Evolutionary conservation across 768 basidiomycete genomes (phyloP), one percentile per base, ranked within the genome.

Genomic region (Wakefieldia striispora): DNA sequence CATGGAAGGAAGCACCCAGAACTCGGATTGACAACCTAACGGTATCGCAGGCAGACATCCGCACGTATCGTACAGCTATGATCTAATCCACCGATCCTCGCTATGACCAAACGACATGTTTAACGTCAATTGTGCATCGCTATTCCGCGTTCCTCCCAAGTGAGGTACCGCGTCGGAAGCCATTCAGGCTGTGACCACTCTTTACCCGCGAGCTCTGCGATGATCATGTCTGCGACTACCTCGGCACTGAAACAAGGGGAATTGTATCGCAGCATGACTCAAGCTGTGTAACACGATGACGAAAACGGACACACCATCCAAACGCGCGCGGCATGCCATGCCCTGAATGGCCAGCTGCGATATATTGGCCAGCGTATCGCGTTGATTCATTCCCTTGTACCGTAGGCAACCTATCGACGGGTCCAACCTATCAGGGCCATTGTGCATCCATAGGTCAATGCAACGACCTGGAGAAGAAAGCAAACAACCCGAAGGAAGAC

Each of bases 301-400:
- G 27, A 36, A 26, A 29, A 29, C 16, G 8, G 4, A 17, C 40
- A 27, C 5, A 59, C 88, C 86, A 88, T 26, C 78, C 81, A 63
- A 77, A 89, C 0, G 84, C 80, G 5, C 86, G 79, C 4, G 88
- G 81, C 87, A 91, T 91, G 0, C 89, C 90, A 54, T 91, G 89
- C 1, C 89, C 89, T 0, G 80, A 74, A 57, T 80, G 90, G 3
- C 88, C 89, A 0, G 83, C 88, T 7, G 82, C 72, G 13, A 91
- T 80, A 59, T 80, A 90, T 53, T 90, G 88, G 0, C 85, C 84
- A 7, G 72, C 57, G 49, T 74, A 75, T 1, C 58, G 47, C 6
- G 61, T 58, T 4, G 44, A 47, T n/a, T 64, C 49, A 8, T 49
- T 46, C 1, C 54, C 53, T 11, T 59, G 58, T 24, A 7, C 27